Conservation (phyloP, 1,284 basidiomycete genomes). For the Puccinia polysora region DNA sequence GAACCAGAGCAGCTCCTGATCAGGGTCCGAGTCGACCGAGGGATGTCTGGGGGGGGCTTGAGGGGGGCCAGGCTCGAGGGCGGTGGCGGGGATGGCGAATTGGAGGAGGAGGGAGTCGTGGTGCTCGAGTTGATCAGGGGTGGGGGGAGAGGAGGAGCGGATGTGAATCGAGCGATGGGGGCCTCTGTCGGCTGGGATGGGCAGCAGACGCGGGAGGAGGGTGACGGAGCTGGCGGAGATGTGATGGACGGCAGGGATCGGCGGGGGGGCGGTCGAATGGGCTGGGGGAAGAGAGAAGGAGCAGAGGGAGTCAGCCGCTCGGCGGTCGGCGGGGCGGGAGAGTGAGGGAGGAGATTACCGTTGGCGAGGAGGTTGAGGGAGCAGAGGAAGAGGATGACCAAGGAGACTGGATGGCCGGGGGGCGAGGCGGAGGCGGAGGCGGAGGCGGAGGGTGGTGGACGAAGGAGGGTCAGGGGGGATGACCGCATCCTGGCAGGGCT, state of each 20-base stretch:
- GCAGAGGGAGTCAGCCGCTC: too few relatives aligned
- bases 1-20: constrained; percentile 37
- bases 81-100: constrained; percentile 2
- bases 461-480: constrained; percentile 23
- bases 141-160: background rate
- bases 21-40: constrained; percentile 1
- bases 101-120: constrained; percentile 13
- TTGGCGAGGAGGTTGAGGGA: background rate
- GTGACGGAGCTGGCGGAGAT: background rate
- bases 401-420: constrained; percentile 62
- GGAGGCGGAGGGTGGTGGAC: constrained; percentile 27
- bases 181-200: background rate
- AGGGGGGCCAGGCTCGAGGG: background rate
- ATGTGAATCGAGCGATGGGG: background rate
- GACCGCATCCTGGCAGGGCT: constrained; percentile 47
- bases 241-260: background rate
- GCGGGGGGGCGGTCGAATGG: background rate
- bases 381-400: background rate
- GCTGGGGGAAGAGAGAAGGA: too few relatives aligned
- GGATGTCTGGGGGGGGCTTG: background rate
- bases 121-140: background rate
- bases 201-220: background rate
- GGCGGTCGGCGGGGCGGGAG: too few relatives aligned
- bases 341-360: too few relatives aligned
- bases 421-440: constrained; percentile 58